Percentiles rank a stretch among this genome's conserved stretches.
Conservation (phyloP, 352 stramenopile genomes). For the Pythium brassicae region DNA sequence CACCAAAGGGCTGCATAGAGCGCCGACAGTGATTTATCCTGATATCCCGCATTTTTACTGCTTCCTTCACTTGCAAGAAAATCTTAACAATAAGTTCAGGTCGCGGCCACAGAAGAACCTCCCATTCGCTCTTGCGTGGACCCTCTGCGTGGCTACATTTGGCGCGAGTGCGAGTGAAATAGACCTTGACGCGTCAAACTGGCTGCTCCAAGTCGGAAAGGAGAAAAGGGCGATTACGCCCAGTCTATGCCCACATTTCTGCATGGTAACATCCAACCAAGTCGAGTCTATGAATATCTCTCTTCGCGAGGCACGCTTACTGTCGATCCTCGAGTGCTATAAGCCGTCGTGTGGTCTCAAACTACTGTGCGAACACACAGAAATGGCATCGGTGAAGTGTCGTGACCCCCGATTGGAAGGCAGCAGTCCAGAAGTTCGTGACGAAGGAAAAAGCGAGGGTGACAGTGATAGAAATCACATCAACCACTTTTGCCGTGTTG, state of each 20-base stretch:
- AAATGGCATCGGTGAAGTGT: not conserved
- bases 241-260: slow-evolving; percentile 6
- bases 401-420: not conserved
- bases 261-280: slow-evolving; percentile 8
- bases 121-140: not conserved
- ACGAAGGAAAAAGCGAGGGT: not conserved
- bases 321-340: slow-evolving; percentile 10
- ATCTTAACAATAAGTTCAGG: slow-evolving; percentile 15
- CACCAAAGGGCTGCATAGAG: not conserved
- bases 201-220: not conserved
- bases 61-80: slow-evolving; percentile 10
- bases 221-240: slow-evolving; percentile 1
- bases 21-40: not conserved
- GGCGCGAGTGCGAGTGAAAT: not conserved
- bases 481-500: not conserved
- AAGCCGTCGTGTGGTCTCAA: not conserved
- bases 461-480: not conserved
- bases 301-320: not conserved
- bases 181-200: not conserved
- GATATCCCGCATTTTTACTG: slow-evolving; percentile 3
- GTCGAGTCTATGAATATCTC: slow-evolving; percentile 6
- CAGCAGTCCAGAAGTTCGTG: not conserved
- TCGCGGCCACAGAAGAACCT: not conserved
- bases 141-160: not conserved
- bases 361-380: not conserved